A percentile compares a stretch with the other conserved stretches of the same genome.
Conservation (phyloP, 805 yeast species). For the Blastobotrys terrestris region DNA sequence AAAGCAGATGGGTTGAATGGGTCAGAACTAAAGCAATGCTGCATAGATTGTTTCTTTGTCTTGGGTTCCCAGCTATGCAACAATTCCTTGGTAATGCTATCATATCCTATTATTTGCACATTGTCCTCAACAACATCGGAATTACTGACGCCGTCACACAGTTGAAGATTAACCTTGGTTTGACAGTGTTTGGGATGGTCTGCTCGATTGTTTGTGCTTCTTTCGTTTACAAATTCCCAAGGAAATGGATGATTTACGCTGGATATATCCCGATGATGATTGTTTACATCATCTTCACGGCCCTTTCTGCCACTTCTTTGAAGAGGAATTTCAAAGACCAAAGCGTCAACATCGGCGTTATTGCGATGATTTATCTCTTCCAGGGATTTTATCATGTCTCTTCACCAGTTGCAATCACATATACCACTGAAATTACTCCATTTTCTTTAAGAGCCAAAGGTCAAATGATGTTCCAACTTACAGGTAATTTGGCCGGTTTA, state of each 20-base stretch:
- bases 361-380: conserved; percentile 44
- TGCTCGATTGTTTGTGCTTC: not conserved
- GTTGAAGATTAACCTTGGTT: conserved; percentile 12
- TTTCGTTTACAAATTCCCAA: conserved; percentile 6
- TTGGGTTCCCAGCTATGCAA: conserved; percentile 7
- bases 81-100: conserved; percentile 16
- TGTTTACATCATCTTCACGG: conserved; percentile 35
- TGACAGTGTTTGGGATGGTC: conserved; percentile 5
- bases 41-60: conserved; percentile 7
- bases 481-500: conserved; percentile 18
- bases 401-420: conserved; percentile 14
- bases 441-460: conserved; percentile 38
- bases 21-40: conserved; percentile 4
- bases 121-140: conserved; percentile 50
- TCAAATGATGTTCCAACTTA: conserved; percentile 27
- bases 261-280: conserved; percentile 13
- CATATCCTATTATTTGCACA: conserved; percentile 38
- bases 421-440: conserved; percentile 22
- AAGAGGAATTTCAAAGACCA: conserved; percentile 38
- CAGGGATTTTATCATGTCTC: conserved; percentile 12
- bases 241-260: conserved; percentile 16
- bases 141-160: conserved; percentile 31
- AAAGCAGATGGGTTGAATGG: conserved; percentile 9
- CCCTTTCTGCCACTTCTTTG: conserved; percentile 42
- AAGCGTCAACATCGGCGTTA: conserved; percentile 40